Evolutionary conservation across 176 grass and related monocot genomes (phyloP).

Genomic region (Olyra latifolia): DNA sequence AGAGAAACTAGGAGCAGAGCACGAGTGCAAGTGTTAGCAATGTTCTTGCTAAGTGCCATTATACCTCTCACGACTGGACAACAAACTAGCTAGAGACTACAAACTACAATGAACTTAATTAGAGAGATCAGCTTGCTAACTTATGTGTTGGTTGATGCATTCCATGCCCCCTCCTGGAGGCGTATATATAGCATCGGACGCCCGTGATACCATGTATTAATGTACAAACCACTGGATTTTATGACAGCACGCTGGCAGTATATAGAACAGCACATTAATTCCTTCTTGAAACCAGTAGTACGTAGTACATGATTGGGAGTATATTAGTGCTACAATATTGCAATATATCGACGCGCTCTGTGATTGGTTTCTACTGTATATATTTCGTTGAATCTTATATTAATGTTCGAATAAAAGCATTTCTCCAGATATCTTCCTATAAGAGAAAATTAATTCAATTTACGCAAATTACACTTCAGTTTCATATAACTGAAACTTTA

Average conservation of each 20-base stretch:
- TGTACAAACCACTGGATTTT: too few species aligned
- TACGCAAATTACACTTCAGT: neutral
- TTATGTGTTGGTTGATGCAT: neutral
- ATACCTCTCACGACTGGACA: neutral
- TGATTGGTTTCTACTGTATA: neutral
- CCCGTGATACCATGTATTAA: too few species aligned
- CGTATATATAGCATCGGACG: neutral
- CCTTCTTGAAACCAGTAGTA: neutral
- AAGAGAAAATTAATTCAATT: neutral
- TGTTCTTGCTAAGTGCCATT: slow-evolving; percentile 33
- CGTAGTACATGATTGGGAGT: neutral
- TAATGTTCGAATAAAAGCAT: neutral
- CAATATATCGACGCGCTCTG: neutral
- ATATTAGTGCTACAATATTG: neutral
- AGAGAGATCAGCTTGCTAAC: neutral
- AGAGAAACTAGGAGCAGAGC: slow-evolving; percentile 21
- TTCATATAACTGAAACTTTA: neutral
- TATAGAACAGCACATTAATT: too few species aligned
- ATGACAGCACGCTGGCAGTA: too few species aligned
- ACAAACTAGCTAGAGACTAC: neutral
- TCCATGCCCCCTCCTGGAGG: neutral
- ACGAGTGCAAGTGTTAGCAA: neutral
- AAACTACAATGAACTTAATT: neutral
- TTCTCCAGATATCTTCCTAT: neutral
- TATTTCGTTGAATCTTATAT: neutral